These are phyloP conservation scores for Friedmanniomyces endolithicus DNA, from an alignment of 495 filamentous ascomycete genomes.

Conservation along the genomic window DNA sequence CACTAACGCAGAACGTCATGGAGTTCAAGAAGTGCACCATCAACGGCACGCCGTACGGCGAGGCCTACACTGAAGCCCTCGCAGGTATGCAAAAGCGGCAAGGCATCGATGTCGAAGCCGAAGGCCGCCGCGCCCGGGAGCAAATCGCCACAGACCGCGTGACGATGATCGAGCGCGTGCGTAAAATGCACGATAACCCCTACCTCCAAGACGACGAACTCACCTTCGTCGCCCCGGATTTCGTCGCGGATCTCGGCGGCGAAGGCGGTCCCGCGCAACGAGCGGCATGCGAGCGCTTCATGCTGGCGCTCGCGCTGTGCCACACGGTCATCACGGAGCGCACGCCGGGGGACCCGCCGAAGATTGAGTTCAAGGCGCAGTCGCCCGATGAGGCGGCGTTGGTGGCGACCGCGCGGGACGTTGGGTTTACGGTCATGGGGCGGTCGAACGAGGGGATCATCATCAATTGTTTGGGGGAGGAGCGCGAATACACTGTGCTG, in stretches of 20 bases:
- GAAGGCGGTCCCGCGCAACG: slow-evolving; percentile 65
- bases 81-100: slow-evolving; percentile 86
- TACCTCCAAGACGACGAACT: slow-evolving; percentile 81
- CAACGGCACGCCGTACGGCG: slow-evolving; percentile 88
- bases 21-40: slow-evolving; percentile 98
- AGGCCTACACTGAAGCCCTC: slow-evolving; percentile 94
- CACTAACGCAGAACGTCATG: slow-evolving; percentile 98
- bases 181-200: slow-evolving; percentile 73
- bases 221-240: slow-evolving; percentile 86
- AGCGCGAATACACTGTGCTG: slow-evolving; percentile 71
- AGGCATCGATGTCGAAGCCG: slow-evolving; percentile 73
- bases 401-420: slow-evolving; percentile 80
- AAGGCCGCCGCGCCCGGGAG: slow-evolving; percentile 55
- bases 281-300: slow-evolving; percentile 71
- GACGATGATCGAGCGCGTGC: slow-evolving; percentile 57
- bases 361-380: slow-evolving; percentile 91
- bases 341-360: slow-evolving; percentile 74
- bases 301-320: slow-evolving; percentile 88
- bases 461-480: slow-evolving; percentile 75
- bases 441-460: slow-evolving; percentile 64
- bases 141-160: slow-evolving; percentile 69
- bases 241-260: slow-evolving; percentile 66
- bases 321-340: slow-evolving; percentile 92
- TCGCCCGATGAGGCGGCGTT: slow-evolving; percentile 95
- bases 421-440: slow-evolving; percentile 90